Evolutionary conservation across 768 basidiomycete genomes (phyloP), one percentile per base, ranked within the genome.

Genomic region (Rhodotorula babjevae): DNA sequence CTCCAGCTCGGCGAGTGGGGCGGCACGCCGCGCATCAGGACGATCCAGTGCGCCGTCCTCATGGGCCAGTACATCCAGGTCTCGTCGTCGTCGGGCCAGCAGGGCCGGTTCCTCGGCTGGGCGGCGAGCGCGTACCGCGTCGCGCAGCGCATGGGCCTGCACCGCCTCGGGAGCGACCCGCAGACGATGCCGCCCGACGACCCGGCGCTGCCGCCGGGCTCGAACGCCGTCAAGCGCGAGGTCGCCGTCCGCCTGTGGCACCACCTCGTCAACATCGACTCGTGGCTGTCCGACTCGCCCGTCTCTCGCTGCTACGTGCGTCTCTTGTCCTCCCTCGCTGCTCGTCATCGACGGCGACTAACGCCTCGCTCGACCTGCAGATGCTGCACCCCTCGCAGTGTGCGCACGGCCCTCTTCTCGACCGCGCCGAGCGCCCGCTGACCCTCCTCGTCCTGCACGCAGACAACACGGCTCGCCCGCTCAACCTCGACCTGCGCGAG

Each of bases 1-100:
- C 56, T 76, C 9, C 72, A 73, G 50, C 59, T 76, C 15, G 75
- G 72, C 21, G 75, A 76, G 36, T 76, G 67, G 63, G 75, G 75
- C 3, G 75, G 75, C 4, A 73, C 72, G 42, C 75, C 75, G 4
- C 27, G 75, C 12, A 68, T 76, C 11, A 59, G 75, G 25, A 71
- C 69, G 9, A 66, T 73, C 12, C 75, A 76, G 75, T 76, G 46
- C 50, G 40, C 44, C 31, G 23, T 36, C 31, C 47, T 62, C 29
- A 15, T 21, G 25, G 60, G 44, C 9, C 60, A 61, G 40, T 27
- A 76, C 75, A 76, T 76, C 50, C 75, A 76, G 33, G 52, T 76
- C 60, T 62, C 72, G 8, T 68, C 66, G 11, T 68, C 72, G 2
- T 56, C 49, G 14, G 75, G 75, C 10, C 75, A 71, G n/a, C 57